These are phyloP conservation scores for Ramichloridium luteum DNA, from an alignment of 2,329 filamentous ascomycete genomes.

Conservation along the genomic window DNA sequence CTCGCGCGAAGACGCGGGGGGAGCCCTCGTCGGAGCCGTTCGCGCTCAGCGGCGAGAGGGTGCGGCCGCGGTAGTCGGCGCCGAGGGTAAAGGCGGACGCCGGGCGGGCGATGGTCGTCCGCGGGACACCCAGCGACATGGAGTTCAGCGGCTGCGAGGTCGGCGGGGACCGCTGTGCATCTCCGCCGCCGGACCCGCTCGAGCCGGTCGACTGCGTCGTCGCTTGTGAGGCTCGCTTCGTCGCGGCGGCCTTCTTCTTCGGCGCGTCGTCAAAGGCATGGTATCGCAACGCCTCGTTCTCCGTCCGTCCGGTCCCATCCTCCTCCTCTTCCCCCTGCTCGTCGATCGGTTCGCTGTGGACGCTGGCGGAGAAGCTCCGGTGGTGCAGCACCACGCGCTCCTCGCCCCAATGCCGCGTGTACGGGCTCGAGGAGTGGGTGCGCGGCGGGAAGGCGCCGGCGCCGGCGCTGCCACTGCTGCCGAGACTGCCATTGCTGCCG, in stretches of 20 bases:
- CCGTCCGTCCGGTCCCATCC: constrained; percentile 25
- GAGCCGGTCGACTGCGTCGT: constrained; percentile 21
- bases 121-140: constrained; percentile 28
- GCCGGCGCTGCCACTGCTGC: constrained; percentile 8
- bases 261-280: constrained; percentile 32
- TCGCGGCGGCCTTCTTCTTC: constrained; percentile 11
- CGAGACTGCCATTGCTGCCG: constrained; percentile 14
- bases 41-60: constrained; percentile 41
- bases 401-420: constrained; percentile 6
- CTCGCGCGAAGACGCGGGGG: constrained; percentile 32
- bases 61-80: constrained; percentile 58
- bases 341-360: constrained; percentile 14
- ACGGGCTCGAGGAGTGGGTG: constrained; percentile 8
- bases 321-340: constrained; percentile 17
- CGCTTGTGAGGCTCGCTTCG: constrained; percentile 21
- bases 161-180: constrained; percentile 6
- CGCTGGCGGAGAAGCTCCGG: constrained; percentile 12
- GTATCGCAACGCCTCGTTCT: constrained; percentile 39
- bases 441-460: constrained; percentile 12
- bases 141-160: constrained; percentile 18
- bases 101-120: constrained; percentile 41
- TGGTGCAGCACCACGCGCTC: too few relatives aligned
- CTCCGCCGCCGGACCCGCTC: constrained; percentile 14
- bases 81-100: constrained; percentile 63
- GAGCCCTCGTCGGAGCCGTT: constrained; percentile 27